phyloP scores from a whole-genome alignment of 176 grass and related monocot species.

The Raddia guianensis region DNA sequence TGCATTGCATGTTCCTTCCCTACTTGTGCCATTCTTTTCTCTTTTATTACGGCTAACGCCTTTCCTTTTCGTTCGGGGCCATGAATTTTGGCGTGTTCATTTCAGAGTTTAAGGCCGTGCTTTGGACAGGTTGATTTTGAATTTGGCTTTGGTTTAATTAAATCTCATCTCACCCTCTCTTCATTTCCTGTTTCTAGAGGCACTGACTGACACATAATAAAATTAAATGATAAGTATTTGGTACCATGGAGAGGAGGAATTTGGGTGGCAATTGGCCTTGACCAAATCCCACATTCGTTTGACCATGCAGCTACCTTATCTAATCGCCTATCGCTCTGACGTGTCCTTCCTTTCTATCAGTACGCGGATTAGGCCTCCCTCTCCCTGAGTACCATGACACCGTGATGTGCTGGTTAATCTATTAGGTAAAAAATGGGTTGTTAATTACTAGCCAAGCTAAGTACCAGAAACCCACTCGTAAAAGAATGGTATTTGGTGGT shows the following conservation, averaged over 20 bases:
- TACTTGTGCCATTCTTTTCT: neutral
- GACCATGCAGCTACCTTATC: constrained; percentile 8
- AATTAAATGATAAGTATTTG: too few species aligned
- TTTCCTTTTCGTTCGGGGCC: too few species aligned
- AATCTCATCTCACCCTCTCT: too few species aligned
- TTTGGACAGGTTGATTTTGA: neutral
- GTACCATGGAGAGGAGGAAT: neutral
- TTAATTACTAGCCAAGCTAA: neutral
- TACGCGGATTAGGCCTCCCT: neutral
- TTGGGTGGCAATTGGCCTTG: constrained; percentile 4
- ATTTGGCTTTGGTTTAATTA: too few species aligned
- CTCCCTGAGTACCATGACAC: neutral
- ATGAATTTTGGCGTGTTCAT: too few species aligned
- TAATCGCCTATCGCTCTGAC: neutral
- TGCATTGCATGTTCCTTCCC: constrained; percentile 13
- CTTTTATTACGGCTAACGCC: neutral
- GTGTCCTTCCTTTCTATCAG: neutral
- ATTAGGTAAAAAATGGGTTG: neutral
- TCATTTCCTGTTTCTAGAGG: neutral
- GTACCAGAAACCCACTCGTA: too few species aligned
- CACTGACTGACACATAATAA: neutral
- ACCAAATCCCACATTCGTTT: constrained; percentile 30
- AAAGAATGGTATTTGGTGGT: too few species aligned
- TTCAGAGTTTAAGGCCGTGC: neutral
- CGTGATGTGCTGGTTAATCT: neutral